These are phyloP conservation scores for Fusarium verrucosum DNA, from an alignment of 2,329 filamentous ascomycete genomes.

Conservation along the genomic window DNA sequence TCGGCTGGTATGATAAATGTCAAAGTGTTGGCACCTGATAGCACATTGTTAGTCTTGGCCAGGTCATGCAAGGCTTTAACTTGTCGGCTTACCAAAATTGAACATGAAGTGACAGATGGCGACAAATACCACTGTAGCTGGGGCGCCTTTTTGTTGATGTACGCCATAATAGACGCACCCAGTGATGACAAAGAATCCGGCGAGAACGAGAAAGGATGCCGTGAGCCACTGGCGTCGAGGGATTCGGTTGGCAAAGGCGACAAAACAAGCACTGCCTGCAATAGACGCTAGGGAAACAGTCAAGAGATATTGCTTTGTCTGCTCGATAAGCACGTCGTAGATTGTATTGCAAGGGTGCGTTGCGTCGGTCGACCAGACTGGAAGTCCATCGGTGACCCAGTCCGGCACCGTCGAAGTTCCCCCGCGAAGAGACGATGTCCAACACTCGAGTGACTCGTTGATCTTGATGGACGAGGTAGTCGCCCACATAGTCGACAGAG, in stretches of 20 bases:
- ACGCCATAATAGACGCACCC: slow-evolving; percentile 62
- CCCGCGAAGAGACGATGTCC: slow-evolving; percentile 55
- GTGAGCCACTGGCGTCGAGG: slow-evolving; percentile 61
- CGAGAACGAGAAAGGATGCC: slow-evolving; percentile 57
- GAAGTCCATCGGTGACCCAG: slow-evolving; percentile 54
- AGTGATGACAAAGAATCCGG: slow-evolving; percentile 58
- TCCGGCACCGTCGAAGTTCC: slow-evolving; percentile 56
- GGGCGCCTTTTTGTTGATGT: slow-evolving; percentile 52
- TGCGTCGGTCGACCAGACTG: slow-evolving; percentile 61
- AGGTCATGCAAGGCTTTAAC: background rate
- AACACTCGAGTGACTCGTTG: slow-evolving; percentile 55
- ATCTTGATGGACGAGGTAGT: slow-evolving; percentile 49
- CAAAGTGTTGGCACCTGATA: slow-evolving; percentile 65
- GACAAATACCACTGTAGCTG: slow-evolving; percentile 60
- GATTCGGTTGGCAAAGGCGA: slow-evolving; percentile 58
- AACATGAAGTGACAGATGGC: slow-evolving; percentile 65
- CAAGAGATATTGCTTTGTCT: slow-evolving; percentile 62
- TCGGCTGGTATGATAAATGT: slow-evolving; percentile 73
- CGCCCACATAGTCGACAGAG: slow-evolving; percentile 52
- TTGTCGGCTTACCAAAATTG: slow-evolving; percentile 59
- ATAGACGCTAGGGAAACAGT: slow-evolving; percentile 63
- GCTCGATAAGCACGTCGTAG: slow-evolving; percentile 61
- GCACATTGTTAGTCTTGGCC: background rate
- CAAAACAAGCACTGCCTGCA: slow-evolving; percentile 59
- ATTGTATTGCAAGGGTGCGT: slow-evolving; percentile 61